phyloP scores from a whole-genome alignment of 345 rosid genomes.

The Dipteronia sinensis region DNA sequence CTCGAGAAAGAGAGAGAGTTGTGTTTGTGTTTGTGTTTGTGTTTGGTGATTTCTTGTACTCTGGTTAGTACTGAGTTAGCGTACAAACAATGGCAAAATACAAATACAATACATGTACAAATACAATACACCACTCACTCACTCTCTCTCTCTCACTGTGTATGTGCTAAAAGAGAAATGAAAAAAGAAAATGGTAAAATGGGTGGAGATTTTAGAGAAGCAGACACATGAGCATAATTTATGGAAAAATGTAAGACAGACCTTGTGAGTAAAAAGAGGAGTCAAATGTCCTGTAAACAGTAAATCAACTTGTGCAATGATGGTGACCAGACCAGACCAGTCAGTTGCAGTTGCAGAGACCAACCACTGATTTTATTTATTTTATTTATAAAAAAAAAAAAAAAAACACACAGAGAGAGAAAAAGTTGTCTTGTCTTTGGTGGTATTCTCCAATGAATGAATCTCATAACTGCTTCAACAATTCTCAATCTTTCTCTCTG shows the following conservation, averaged over 20 bases:
- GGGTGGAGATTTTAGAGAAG: slow-evolving; percentile 9
- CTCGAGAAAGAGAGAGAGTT: slow-evolving; percentile 51
- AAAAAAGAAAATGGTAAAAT: background rate
- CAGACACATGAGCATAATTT: slow-evolving; percentile 10
- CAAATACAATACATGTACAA: background rate
- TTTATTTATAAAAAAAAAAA: background rate
- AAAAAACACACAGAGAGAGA: slow-evolving; percentile 11
- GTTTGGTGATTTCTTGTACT: slow-evolving; percentile 24
- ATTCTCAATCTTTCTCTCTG: too few species aligned
- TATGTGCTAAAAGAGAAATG: background rate
- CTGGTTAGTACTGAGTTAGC: background rate
- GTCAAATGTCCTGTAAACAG: slow-evolving; percentile 36
- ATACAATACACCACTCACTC: background rate
- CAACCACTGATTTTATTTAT: background rate
- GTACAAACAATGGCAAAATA: slow-evolving; percentile 5
- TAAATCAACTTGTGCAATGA: slow-evolving; percentile 22
- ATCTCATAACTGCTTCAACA: too few species aligned
- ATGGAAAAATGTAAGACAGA: slow-evolving; percentile 7
- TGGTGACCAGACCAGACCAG: slow-evolving; percentile 29
- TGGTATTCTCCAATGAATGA: background rate
- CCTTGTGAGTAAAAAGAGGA: slow-evolving; percentile 48
- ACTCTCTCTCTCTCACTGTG: background rate
- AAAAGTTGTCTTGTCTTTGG: slow-evolving; percentile 20
- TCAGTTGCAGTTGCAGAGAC: slow-evolving; percentile 8
- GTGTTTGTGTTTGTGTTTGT: background rate